Percentiles rank a stretch among this genome's conserved stretches.
Evolutionary conservation across 2,329 filamentous ascomycete genomes (phyloP).

Genomic region (Alternaria dauci): DNA sequence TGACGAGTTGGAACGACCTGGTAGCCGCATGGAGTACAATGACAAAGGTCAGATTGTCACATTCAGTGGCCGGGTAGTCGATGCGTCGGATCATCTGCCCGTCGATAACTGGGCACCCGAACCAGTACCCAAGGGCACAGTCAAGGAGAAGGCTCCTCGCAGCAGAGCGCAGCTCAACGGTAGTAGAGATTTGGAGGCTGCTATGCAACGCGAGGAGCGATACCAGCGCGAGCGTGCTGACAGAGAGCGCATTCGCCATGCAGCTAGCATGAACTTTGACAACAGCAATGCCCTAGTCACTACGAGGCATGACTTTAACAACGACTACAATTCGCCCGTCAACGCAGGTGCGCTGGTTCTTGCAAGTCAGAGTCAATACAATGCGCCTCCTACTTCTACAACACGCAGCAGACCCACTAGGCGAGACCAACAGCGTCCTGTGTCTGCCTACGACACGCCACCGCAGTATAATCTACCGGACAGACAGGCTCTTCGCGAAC

Average conservation of each 20-base stretch:
- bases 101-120: conserved; percentile 81
- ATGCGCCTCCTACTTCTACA: conserved; percentile 18
- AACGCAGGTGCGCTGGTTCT: conserved; percentile 36
- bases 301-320: conserved; percentile 38
- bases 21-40: conserved; percentile 55
- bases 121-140: conserved; percentile 67
- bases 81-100: conserved; percentile 81
- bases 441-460: conserved; percentile 23
- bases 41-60: conserved; percentile 75
- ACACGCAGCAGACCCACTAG: conserved; percentile 43
- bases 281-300: conserved; percentile 43
- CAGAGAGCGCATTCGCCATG: conserved; percentile 44
- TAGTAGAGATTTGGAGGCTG: conserved; percentile 54
- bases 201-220: conserved; percentile 41
- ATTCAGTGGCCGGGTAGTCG: conserved; percentile 77
- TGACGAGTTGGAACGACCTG: conserved; percentile 37
- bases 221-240: conserved; percentile 46
- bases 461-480: conserved; percentile 29
- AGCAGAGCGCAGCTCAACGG: conserved; percentile 61
- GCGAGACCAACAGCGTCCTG: conserved; percentile 30
- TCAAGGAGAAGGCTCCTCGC: conserved; percentile 52
- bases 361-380: conserved; percentile 29
- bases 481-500: conserved; percentile 45
- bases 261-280: conserved; percentile 39
- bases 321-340: conserved; percentile 25